These are phyloP conservation scores for Starmerella etchellsii DNA, from an alignment of 805 yeast genomes.

Conservation along the genomic window DNA sequence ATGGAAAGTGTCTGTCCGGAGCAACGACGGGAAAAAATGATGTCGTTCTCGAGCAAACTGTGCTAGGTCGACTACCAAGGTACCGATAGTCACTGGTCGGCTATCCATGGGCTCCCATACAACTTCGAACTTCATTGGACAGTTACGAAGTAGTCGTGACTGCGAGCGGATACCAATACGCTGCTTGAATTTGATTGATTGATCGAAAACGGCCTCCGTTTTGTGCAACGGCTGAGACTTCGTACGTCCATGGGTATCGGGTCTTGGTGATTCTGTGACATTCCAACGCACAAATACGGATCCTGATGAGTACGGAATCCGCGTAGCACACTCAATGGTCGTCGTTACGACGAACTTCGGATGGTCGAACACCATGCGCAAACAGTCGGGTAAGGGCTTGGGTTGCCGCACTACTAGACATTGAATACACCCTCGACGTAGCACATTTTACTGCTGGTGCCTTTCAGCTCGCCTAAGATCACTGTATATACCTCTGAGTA, in stretches of 20 bases:
- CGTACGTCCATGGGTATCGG: constrained; percentile 38
- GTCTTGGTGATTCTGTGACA: constrained; percentile 38
- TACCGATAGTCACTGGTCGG: constrained; percentile 46
- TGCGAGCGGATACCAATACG: constrained; percentile 30
- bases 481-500: too few relatives aligned
- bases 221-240: constrained; percentile 33
- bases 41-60: constrained; percentile 40
- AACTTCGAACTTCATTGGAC: constrained; percentile 33
- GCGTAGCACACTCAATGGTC: constrained; percentile 55
- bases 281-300: constrained; percentile 52
- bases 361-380: constrained; percentile 26
- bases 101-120: constrained; percentile 32
- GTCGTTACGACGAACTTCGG: constrained; percentile 52
- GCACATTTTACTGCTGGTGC: too few relatives aligned
- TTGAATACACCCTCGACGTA: too few relatives aligned
- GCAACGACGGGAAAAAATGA: too few relatives aligned
- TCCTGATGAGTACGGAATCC: constrained; percentile 72
- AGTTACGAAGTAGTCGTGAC: constrained; percentile 30
- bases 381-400: too few relatives aligned
- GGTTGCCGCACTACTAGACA: too few relatives aligned
- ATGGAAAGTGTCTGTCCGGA: neutral
- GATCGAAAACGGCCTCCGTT: constrained; percentile 42
- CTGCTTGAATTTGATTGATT: constrained; percentile 30
- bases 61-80: constrained; percentile 50
- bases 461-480: too few relatives aligned